Conservation (phyloP, 2,329 filamentous ascomycete species). For the Amauroascus niger region DNA sequence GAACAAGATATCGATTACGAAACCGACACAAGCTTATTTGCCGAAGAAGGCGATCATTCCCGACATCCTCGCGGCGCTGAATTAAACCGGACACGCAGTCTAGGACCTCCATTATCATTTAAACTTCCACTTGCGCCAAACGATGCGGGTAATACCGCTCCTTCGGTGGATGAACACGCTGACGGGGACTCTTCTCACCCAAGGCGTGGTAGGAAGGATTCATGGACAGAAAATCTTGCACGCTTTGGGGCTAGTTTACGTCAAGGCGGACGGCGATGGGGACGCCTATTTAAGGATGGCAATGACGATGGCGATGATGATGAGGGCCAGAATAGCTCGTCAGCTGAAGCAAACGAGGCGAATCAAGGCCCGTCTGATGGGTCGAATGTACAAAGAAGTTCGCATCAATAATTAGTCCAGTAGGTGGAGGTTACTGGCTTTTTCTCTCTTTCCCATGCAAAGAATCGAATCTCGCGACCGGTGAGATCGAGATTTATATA, state of each 20-base stretch:
- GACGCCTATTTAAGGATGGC: neutral
- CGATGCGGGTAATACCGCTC: neutral
- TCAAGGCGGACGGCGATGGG: conserved; percentile 8
- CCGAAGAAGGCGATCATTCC: conserved; percentile 15
- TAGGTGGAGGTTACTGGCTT: neutral
- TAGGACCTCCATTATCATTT: conserved; percentile 3
- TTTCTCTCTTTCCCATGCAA: neutral
- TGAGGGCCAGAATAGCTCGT: neutral
- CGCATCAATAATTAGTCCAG: neutral
- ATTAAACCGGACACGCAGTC: neutral
- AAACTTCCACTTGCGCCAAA: neutral
- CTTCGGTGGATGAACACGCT: neutral
- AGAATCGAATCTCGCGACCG: too few relatives aligned
- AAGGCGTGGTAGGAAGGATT: conserved; percentile 12
- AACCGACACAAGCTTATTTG: conserved; percentile 14
- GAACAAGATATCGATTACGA: conserved; percentile 18
- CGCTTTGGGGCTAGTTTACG: conserved; percentile 12
- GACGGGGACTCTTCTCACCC: neutral
- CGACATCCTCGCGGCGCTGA: neutral
- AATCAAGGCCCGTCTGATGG: neutral
- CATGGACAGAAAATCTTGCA: conserved; percentile 12
- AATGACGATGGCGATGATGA: neutral
- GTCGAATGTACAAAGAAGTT: conserved; percentile 1
- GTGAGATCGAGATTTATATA: neutral
- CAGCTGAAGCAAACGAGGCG: neutral